These are phyloP conservation scores for Ogataea hybrid DNA, from an alignment of 1,139 yeast genomes.

Conservation along the genomic window DNA sequence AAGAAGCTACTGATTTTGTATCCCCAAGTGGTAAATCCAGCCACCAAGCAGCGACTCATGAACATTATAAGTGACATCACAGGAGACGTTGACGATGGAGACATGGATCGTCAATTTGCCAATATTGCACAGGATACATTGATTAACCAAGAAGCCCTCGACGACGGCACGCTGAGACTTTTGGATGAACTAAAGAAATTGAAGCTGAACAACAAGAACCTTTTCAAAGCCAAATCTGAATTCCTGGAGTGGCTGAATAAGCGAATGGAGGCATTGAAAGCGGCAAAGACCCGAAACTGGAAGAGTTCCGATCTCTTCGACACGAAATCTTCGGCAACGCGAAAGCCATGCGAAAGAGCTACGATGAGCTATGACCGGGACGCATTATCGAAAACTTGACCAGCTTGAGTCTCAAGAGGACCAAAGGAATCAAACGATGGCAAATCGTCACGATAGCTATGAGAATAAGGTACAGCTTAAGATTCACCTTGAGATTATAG, in stretches of 20 bases:
- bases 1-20: constrained; percentile 20
- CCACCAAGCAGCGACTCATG: constrained; percentile 37
- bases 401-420: constrained; percentile 33
- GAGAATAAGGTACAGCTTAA: constrained; percentile 35
- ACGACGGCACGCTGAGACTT: constrained; percentile 8
- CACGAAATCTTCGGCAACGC: constrained; percentile 81
- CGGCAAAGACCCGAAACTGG: constrained; percentile 37
- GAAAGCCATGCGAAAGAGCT: constrained; percentile 59
- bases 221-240: constrained; percentile 29
- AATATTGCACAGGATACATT: constrained; percentile 6
- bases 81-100: constrained; percentile 28
- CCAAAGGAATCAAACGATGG: constrained; percentile 39
- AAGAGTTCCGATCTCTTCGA: constrained; percentile 53
- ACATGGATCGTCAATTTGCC: constrained; percentile 10
- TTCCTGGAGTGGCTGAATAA: constrained; percentile 62
- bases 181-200: constrained; percentile 16
- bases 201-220: constrained; percentile 11
- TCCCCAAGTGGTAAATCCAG: constrained; percentile 17
- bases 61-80: constrained; percentile 42
- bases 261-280: constrained; percentile 26
- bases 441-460: constrained; percentile 36
- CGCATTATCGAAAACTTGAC: constrained; percentile 18
- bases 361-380: constrained; percentile 46
- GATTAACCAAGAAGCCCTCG: background rate
- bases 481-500: constrained; percentile 38